phyloP scores from a whole-genome alignment of 805 yeast species.

The Candida anglica region DNA sequence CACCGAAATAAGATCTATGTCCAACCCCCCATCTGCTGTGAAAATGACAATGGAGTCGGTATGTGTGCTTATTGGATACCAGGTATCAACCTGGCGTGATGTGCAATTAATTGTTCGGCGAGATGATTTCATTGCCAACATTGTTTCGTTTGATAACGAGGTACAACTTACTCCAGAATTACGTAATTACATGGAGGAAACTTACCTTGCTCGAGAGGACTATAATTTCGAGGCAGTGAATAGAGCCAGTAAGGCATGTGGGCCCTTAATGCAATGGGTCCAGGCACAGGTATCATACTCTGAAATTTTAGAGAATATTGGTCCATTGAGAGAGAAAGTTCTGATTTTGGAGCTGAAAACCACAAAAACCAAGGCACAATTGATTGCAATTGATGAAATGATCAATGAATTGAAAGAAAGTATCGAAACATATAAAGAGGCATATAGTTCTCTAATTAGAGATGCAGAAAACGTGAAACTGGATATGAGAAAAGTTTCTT shows the following conservation, averaged over 20 bases:
- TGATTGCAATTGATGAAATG: constrained; percentile 78
- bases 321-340: constrained; percentile 72
- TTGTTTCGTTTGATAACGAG: constrained; percentile 70
- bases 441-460: constrained; percentile 71
- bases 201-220: constrained; percentile 58
- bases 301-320: constrained; percentile 61
- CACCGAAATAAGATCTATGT: constrained; percentile 84
- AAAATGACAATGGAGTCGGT: constrained; percentile 85
- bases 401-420: constrained; percentile 65
- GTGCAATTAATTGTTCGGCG: constrained; percentile 75
- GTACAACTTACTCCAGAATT: constrained; percentile 49
- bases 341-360: constrained; percentile 55
- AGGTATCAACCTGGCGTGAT: constrained; percentile 69
- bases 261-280: constrained; percentile 87
- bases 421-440: constrained; percentile 62
- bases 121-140: constrained; percentile 83
- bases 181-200: constrained; percentile 52
- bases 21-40: constrained; percentile 86
- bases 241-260: constrained; percentile 93
- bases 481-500: constrained; percentile 62
- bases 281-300: constrained; percentile 83
- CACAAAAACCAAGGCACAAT: constrained; percentile 58
- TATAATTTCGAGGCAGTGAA: constrained; percentile 72
- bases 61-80: constrained; percentile 73
- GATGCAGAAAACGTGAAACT: constrained; percentile 71